phyloP scores from a whole-genome alignment of 2,329 filamentous ascomycete genomes.

The Ciborinia camelliae region DNA sequence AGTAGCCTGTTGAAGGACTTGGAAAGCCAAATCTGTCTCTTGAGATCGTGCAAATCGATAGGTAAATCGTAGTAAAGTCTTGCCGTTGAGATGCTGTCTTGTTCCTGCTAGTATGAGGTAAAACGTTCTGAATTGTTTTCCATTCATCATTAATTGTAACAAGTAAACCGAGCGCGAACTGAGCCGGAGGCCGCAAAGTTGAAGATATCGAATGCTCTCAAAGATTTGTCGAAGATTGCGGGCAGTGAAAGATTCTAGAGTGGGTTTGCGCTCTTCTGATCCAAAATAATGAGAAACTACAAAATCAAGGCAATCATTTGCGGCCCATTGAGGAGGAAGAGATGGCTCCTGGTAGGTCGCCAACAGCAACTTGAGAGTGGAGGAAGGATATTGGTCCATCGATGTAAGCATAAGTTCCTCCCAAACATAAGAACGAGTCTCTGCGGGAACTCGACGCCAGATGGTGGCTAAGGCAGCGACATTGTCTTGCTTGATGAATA shows the following conservation, averaged over 20 bases:
- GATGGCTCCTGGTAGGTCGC: conserved; percentile 15
- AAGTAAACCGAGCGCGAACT: conserved; percentile 28
- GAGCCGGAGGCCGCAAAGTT: conserved; percentile 8
- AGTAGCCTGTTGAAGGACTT: conserved; percentile 43
- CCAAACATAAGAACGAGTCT: conserved; percentile 16
- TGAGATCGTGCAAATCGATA: conserved; percentile 41
- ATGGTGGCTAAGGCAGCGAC: conserved; percentile 3
- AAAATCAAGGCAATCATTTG: conserved; percentile 16
- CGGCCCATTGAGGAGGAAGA: conserved; percentile 16
- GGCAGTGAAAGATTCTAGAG: neutral
- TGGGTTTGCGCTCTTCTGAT: neutral
- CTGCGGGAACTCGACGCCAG: conserved; percentile 15
- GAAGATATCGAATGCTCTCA: conserved; percentile 6
- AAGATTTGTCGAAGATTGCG: conserved; percentile 13
- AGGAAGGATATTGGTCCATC: conserved; percentile 13
- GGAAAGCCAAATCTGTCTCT: conserved; percentile 41
- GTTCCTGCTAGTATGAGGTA: conserved; percentile 24
- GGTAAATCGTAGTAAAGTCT: conserved; percentile 34
- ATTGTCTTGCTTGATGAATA: conserved; percentile 20
- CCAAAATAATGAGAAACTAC: conserved; percentile 18
- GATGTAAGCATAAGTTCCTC: conserved; percentile 18
- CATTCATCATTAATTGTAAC: conserved; percentile 25
- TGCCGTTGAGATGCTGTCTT: conserved; percentile 26
- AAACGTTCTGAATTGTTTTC: conserved; percentile 23
- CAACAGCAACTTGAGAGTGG: conserved; percentile 16